These are phyloP conservation scores for Ramaria sp. DNA, from an alignment of 768 basidiomycete species.

Conservation along the genomic window DNA sequence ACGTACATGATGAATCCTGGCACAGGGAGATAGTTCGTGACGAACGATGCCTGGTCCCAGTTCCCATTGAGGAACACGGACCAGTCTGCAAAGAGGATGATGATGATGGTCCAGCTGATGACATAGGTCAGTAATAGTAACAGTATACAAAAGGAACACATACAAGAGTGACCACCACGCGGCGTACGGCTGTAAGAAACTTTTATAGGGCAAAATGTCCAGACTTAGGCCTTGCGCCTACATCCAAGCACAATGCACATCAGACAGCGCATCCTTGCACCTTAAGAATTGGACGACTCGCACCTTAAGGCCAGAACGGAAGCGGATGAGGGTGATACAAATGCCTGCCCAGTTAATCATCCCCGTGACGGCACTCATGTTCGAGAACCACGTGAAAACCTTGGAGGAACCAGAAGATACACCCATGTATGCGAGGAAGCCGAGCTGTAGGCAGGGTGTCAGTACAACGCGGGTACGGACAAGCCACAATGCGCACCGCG, in stretches of 20 bases:
- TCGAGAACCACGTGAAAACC: constrained; percentile 34
- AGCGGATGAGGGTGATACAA: constrained; percentile 34
- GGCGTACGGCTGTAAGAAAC: not conserved
- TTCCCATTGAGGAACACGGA: constrained; percentile 12
- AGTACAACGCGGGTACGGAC: no score
- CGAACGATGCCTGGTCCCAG: constrained; percentile 12
- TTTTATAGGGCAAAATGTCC: not conserved
- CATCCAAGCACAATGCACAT: not conserved
- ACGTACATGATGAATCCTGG: constrained; percentile 10
- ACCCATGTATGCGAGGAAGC: constrained; percentile 31
- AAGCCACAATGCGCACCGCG: not conserved
- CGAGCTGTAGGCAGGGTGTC: constrained; percentile 22
- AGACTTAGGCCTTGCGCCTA: constrained; percentile 4
- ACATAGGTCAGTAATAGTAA: not conserved
- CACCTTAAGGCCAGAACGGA: constrained; percentile 28
- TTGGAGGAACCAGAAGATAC: constrained; percentile 23
- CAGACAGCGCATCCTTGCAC: not conserved
- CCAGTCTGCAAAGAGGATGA: constrained; percentile 15
- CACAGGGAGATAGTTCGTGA: constrained; percentile 16
- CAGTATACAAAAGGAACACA: not conserved
- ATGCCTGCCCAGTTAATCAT: constrained; percentile 42
- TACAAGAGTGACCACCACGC: constrained; percentile 6
- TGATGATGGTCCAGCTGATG: constrained; percentile 8
- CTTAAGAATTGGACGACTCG: constrained; percentile 9
- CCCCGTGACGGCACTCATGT: constrained; percentile 24